These are phyloP conservation scores for Aristolochia contorta DNA, from an alignment of 164 flowering plant species.

Conservation along the genomic window DNA sequence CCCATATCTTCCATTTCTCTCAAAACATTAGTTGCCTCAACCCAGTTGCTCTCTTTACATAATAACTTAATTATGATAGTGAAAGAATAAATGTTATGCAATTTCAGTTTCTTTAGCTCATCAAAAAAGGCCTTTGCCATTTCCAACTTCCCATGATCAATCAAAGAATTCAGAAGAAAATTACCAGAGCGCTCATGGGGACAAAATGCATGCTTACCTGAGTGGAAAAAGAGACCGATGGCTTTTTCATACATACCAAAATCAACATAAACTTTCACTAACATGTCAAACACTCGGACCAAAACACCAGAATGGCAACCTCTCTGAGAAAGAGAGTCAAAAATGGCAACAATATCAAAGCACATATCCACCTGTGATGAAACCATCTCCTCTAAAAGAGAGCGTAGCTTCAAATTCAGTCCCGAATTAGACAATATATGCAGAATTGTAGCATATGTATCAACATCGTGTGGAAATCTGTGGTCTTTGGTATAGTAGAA, in stretches of 20 bases:
- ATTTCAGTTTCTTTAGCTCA: constrained; percentile 39
- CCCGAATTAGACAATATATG: constrained; percentile 40
- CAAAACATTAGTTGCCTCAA: constrained; percentile 37
- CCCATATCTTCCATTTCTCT: constrained; percentile 43
- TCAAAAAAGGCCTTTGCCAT: constrained; percentile 32
- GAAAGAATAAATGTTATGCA: constrained; percentile 59
- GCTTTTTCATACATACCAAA: constrained; percentile 56
- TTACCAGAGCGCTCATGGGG: constrained; percentile 46
- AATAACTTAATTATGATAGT: constrained; percentile 46
- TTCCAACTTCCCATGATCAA: constrained; percentile 34
- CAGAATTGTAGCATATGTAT: constrained; percentile 34
- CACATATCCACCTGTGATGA: constrained; percentile 13
- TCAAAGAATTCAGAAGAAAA: constrained; percentile 47
- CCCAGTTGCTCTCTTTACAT: constrained; percentile 37
- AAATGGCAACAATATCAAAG: constrained; percentile 32
- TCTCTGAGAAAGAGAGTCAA: constrained; percentile 28
- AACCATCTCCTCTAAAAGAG: constrained; percentile 44
- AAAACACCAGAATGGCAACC: constrained; percentile 11
- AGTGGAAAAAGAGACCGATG: constrained; percentile 30
- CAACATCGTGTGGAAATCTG: constrained; percentile 40
- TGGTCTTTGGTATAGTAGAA: constrained; percentile 32
- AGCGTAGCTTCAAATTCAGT: constrained; percentile 27
- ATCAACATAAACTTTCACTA: constrained; percentile 47
- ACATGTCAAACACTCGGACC: constrained; percentile 27
- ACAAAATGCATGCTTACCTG: constrained; percentile 23